phyloP scores from a whole-genome alignment of 225 moss, liverwort and hornwort species.

The Ulota crispa region DNA sequence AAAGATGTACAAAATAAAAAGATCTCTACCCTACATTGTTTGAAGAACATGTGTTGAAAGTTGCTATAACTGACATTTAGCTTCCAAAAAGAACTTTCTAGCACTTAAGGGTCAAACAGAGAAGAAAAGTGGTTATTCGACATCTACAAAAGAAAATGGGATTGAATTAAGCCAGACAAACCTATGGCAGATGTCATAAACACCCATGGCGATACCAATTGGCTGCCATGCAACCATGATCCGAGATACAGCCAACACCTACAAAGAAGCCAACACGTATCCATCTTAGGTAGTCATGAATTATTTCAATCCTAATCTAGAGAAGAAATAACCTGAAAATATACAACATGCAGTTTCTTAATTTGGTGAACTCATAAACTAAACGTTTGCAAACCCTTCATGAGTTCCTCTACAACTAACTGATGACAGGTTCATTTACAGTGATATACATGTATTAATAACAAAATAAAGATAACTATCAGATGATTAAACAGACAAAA shows the following conservation, averaged over 20 bases:
- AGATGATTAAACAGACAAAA: neutral
- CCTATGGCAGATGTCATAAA: slow-evolving; percentile 96
- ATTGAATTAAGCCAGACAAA: slow-evolving; percentile 24
- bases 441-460: neutral
- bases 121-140: neutral
- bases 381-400: neutral
- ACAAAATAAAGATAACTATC: neutral
- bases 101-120: neutral
- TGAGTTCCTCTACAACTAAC: neutral
- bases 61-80: neutral
- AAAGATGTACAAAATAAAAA: neutral
- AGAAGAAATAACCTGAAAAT: neutral
- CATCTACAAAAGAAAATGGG: slow-evolving; percentile 1
- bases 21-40: neutral
- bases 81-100: neutral
- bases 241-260: slow-evolving; percentile 92
- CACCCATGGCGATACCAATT: slow-evolving; percentile 95
- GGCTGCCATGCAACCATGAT: slow-evolving; percentile 99
- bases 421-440: neutral
- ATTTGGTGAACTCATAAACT: neutral
- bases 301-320: neutral
- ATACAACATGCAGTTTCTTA: neutral
- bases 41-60: neutral
- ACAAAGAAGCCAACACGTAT: slow-evolving; percentile 18
- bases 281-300: neutral